These are phyloP conservation scores for Eimeria falciformis DNA, from an alignment of 169 alveolate species.

Conservation along the genomic window DNA sequence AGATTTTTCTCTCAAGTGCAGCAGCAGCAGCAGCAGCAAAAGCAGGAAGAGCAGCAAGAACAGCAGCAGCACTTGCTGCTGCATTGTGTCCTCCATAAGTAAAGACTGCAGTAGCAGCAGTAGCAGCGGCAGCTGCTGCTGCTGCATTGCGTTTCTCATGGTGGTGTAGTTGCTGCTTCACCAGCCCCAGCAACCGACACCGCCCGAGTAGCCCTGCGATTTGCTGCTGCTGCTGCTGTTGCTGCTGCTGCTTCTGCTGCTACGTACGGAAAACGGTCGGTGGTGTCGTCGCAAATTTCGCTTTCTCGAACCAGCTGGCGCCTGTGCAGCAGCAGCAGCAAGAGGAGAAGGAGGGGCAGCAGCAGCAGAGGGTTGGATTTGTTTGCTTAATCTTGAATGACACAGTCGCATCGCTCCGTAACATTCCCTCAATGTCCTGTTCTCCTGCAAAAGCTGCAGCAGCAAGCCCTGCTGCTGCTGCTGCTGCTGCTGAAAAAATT, in stretches of 20 bases:
- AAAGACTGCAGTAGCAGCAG: neutral
- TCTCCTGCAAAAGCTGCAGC: conserved; percentile 38
- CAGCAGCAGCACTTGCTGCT: neutral
- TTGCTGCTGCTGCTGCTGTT: neutral
- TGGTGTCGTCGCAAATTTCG: neutral
- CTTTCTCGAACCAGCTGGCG: neutral
- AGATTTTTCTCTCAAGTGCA: neutral
- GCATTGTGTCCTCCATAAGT: neutral
- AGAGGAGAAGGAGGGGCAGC: neutral
- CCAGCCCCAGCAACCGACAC: neutral
- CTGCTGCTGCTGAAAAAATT: conserved; percentile 3
- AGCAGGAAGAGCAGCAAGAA: neutral
- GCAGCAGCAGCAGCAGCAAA: neutral
- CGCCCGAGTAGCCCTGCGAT: neutral
- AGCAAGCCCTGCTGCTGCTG: conserved; percentile 10
- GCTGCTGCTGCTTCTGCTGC: conserved; percentile 21
- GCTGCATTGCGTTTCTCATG: neutral
- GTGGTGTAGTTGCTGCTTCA: neutral
- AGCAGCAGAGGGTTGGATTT: neutral
- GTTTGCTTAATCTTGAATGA: neutral
- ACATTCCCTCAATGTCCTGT: neutral
- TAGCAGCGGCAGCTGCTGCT: conserved; percentile 24
- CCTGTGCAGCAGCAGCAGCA: neutral
- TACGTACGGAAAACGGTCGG: neutral
- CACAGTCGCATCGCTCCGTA: neutral